Conservation (phyloP, 2,329 filamentous ascomycete species). For the Orbilia quercus region DNA sequence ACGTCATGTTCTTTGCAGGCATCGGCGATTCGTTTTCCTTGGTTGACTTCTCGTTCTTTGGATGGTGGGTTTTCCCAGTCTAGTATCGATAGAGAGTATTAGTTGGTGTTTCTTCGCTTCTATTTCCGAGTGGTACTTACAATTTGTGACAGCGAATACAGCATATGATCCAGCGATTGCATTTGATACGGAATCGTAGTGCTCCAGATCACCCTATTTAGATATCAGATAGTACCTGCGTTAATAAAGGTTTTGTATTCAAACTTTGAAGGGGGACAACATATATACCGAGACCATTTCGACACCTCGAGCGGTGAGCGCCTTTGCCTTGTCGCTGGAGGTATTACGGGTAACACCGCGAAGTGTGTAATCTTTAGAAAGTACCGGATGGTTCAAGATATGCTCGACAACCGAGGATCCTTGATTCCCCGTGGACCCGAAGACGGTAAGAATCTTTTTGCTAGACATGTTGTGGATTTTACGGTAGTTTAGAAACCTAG, state of each 20-base stretch:
- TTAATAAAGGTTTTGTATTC: too few species aligned
- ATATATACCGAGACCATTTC: conserved; percentile 62
- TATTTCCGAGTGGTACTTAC: conserved; percentile 15
- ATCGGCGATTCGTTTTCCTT: conserved; percentile 69
- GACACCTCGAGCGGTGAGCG: conserved; percentile 64
- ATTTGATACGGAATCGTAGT: conserved; percentile 61
- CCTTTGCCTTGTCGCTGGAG: conserved; percentile 63
- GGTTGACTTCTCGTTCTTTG: conserved; percentile 60
- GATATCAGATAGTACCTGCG: too few species aligned
- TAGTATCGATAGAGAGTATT: conserved; percentile 19
- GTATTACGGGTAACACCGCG: conserved; percentile 67
- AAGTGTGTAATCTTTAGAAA: conserved; percentile 65
- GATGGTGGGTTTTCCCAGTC: conserved; percentile 53
- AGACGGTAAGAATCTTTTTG: conserved; percentile 63
- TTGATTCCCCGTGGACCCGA: conserved; percentile 68
- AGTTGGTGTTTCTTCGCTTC: neutral
- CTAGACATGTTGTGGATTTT: conserved; percentile 35
- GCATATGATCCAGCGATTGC: conserved; percentile 65
- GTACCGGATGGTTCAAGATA: conserved; percentile 66
- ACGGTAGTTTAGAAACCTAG: conserved; percentile 17
- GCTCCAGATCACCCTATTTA: conserved; percentile 64
- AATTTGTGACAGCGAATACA: conserved; percentile 59
- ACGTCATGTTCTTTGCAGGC: conserved; percentile 61
- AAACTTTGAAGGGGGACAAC: neutral
- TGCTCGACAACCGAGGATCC: conserved; percentile 66